phyloP scores from a whole-genome alignment of 805 yeast species.

The Scheffersomyces stipitis region DNA sequence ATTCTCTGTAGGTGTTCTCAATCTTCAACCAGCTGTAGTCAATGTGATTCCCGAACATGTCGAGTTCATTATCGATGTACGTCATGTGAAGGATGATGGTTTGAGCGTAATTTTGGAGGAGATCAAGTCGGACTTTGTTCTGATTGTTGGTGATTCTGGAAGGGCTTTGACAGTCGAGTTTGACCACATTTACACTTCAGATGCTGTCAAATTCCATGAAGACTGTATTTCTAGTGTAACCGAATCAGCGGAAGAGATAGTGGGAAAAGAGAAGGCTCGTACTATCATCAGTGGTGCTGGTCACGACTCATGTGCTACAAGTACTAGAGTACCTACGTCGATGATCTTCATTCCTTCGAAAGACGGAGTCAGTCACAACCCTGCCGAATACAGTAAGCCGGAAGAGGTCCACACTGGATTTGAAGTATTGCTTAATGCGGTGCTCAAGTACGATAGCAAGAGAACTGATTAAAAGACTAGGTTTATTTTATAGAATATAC shows the following conservation, averaged over 20 bases:
- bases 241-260: conserved; percentile 50
- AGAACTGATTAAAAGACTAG: conserved; percentile 3
- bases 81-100: conserved; percentile 52
- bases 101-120: conserved; percentile 38
- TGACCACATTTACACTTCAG: conserved; percentile 47
- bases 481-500: too few species aligned
- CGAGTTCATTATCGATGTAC: conserved; percentile 57
- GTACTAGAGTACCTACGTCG: conserved; percentile 59
- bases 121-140: conserved; percentile 34
- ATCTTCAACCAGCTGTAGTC: conserved; percentile 57
- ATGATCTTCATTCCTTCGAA: conserved; percentile 73
- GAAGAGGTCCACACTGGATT: conserved; percentile 64
- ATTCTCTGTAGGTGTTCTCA: conserved; percentile 58
- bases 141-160: conserved; percentile 32
- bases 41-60: conserved; percentile 69
- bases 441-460: conserved; percentile 28
- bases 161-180: conserved; percentile 36
- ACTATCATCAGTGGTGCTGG: conserved; percentile 69
- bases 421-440: conserved; percentile 51
- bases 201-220: conserved; percentile 59
- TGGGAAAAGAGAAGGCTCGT: conserved; percentile 43
- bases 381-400: conserved; percentile 63
- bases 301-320: conserved; percentile 67
- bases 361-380: conserved; percentile 68
- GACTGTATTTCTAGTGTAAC: conserved; percentile 51